Evolutionary conservation across 805 yeast genomes (phyloP).

Genomic region (Ogataea nitratoaversa): DNA sequence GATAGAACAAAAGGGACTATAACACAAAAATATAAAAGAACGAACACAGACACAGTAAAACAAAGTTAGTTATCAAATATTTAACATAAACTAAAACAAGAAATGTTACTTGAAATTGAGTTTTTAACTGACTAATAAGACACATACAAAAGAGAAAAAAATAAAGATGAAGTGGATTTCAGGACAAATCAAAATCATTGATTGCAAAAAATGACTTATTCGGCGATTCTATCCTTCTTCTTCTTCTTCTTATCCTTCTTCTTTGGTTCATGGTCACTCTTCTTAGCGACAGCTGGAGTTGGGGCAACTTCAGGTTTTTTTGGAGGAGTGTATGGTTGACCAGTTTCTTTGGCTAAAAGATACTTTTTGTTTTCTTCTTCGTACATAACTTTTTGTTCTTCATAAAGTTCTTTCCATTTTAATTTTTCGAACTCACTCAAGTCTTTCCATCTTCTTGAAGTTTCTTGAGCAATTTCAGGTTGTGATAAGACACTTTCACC

Average conservation of each 20-base stretch:
- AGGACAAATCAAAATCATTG: no score
- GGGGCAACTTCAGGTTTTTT: slow-evolving; percentile 23
- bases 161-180: not conserved
- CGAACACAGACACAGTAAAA: not conserved
- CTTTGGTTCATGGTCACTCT: slow-evolving; percentile 37
- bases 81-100: no score
- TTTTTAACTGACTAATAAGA: slow-evolving; percentile 1
- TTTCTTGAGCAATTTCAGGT: slow-evolving; percentile 72
- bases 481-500: slow-evolving; percentile 65
- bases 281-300: slow-evolving; percentile 16
- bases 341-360: slow-evolving; percentile 26
- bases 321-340: slow-evolving; percentile 25
- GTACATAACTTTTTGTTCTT: slow-evolving; percentile 38
- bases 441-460: slow-evolving; percentile 75
- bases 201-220: slow-evolving; percentile 5
- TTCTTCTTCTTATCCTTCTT: slow-evolving; percentile 52
- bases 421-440: slow-evolving; percentile 66
- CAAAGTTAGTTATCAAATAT: not conserved
- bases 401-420: slow-evolving; percentile 62
- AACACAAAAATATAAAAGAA: not conserved
- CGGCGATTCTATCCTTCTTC: slow-evolving; percentile 34
- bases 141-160: no score
- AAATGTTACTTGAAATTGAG: not conserved
- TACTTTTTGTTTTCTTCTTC: slow-evolving; percentile 30
- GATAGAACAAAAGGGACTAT: not conserved